Conservation (phyloP, 257 asterid species). For the Linaria vulgaris region DNA sequence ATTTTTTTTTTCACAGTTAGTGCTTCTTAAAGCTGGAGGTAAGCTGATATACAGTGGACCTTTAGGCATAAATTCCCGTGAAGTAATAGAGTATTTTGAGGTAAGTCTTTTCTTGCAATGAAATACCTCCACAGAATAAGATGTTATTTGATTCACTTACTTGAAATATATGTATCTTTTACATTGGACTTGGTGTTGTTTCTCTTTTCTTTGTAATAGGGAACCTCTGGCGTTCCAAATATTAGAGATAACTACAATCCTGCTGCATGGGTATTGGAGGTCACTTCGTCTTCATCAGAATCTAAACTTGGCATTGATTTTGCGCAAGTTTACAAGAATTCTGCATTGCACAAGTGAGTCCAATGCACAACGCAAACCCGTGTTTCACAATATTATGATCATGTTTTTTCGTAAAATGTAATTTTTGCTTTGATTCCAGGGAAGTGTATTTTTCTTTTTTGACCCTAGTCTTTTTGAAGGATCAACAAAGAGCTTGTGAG, state of each 20-base stretch:
- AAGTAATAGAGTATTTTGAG: slow-evolving; percentile 60
- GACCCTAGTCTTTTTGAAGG: slow-evolving; percentile 37
- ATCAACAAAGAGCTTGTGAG: slow-evolving; percentile 39
- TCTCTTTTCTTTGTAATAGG: slow-evolving; percentile 27
- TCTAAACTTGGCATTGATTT: slow-evolving; percentile 53
- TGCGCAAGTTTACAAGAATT: slow-evolving; percentile 43
- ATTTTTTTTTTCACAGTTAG: slow-evolving; percentile 32
- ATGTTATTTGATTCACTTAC: neutral
- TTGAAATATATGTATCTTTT: neutral
- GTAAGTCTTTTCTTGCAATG: slow-evolving; percentile 31
- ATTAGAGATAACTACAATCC: slow-evolving; percentile 53
- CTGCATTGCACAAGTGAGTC: slow-evolving; percentile 47
- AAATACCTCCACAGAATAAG: neutral
- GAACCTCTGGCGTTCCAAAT: slow-evolving; percentile 45
- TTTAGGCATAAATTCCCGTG: slow-evolving; percentile 46
- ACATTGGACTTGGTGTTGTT: neutral
- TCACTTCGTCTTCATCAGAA: slow-evolving; percentile 54
- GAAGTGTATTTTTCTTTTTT: neutral
- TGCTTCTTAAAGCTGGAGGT: slow-evolving; percentile 57
- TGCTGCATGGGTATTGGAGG: slow-evolving; percentile 69
- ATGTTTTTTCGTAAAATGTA: no score
- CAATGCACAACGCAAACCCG: no score
- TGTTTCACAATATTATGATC: no score
- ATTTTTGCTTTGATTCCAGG: neutral
- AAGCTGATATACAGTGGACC: slow-evolving; percentile 56